Percentiles rank a stretch among this genome's conserved stretches.
Conservation (phyloP, 116 monocot genomes). For the Iris pallida region DNA sequence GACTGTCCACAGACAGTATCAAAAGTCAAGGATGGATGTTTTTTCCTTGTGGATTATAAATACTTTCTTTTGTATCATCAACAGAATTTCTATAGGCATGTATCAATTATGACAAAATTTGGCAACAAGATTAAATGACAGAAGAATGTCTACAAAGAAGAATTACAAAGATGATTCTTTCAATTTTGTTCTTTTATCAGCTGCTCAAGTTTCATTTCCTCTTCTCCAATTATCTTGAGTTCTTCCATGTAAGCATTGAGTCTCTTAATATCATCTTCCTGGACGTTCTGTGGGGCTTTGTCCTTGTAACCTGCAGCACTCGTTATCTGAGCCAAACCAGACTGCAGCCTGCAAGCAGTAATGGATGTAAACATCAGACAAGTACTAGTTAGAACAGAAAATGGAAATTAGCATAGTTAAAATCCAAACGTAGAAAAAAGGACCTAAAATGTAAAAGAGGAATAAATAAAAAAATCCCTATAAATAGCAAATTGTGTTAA, state of each 20-base stretch:
- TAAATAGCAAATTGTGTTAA: no score
- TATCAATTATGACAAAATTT: no score
- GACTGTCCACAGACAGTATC: no score
- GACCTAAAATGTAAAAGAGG: background rate
- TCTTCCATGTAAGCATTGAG: conserved; percentile 53
- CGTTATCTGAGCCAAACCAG: conserved; percentile 36
- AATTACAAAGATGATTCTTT: no score
- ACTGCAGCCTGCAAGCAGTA: conserved; percentile 36
- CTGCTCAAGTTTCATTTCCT: conserved; percentile 44
- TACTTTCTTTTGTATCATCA: no score
- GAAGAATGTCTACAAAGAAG: no score
- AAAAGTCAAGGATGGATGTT: no score
- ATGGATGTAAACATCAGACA: background rate
- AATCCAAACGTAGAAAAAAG: background rate
- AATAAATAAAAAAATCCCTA: background rate
- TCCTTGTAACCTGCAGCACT: conserved; percentile 60
- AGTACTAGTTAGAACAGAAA: conserved; percentile 3
- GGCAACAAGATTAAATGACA: no score
- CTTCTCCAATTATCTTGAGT: conserved; percentile 54
- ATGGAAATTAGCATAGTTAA: background rate
- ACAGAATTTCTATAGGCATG: no score
- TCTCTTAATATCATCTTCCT: conserved; percentile 60
- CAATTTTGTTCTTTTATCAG: background rate
- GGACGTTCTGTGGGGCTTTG: conserved; percentile 56
- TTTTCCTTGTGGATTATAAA: no score